Base-by-base conservation (phyloP, 2,329 filamentous ascomycete species). In the Chaetomium globosum region DNA sequence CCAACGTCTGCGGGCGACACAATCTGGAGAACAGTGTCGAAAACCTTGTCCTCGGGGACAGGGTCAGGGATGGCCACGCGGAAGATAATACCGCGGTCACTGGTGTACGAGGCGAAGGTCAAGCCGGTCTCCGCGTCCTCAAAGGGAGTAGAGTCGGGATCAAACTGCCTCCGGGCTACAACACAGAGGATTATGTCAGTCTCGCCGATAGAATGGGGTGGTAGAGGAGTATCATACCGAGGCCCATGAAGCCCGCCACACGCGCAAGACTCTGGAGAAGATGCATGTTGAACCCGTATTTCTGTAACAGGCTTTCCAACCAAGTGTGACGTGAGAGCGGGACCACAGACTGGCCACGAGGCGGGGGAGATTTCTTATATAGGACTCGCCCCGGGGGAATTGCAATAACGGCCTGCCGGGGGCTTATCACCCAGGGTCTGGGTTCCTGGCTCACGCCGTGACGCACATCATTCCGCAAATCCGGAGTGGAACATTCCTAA, bases 21-120 rank as follows among this genome's bases (percentile, higher is more conserved):
- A 53, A 82, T 76, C 68, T 82, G 80, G 3, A 80, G 69, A 53
- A 78, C 74, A 0, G 74, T 71, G 59, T 77, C 71, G 57, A 72
- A 74, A 13, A 67, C 60, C 23, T 68, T 72, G 61, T 72, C 67
- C 2, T 73, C 70, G 1, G 71, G 65, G 31, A 73, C 69, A 56
- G 73, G 71, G 67, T 73, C 73, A 8, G 75, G 76, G n/a, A 79
- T 73, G 28, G 74, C 74, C 46, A 78, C 74, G 65, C 77, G 75
- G 68, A 73, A 78, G 9, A 68, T 73, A 52, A 79, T 73, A 59
- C 75, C 74, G 54, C 78, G 76, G 36, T 74, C 73, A 64, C 73
- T 79, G 13, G 75, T 77, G 72, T 77, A 78, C 4, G 77, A 75
- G 30, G 80, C 76, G 64, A 80, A 82, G 23, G 76, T 80, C 62